Conservation (phyloP, 371 early-diverging fungal genomes). For the Cokeromyces recurvatus region DNA sequence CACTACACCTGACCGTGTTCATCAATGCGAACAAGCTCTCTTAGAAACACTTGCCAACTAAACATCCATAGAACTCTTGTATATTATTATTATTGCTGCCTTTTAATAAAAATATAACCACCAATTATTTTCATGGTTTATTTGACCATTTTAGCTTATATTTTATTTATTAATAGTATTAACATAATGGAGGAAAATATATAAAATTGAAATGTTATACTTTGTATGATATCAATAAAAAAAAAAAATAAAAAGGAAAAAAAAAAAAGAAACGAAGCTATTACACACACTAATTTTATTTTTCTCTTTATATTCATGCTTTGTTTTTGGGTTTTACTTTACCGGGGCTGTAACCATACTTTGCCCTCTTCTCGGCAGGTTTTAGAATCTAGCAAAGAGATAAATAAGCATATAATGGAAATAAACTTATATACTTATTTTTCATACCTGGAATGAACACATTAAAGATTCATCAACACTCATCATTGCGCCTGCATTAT, state of each 20-base stretch:
- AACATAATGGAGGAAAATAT: too few species aligned
- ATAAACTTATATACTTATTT: neutral
- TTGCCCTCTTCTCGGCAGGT: conserved; percentile 33
- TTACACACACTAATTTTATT: too few species aligned
- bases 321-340: conserved; percentile 8
- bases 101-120: too few species aligned
- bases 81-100: too few species aligned
- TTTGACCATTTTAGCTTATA: too few species aligned
- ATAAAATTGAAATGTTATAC: too few species aligned
- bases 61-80: too few species aligned
- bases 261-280: neutral
- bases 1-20: conserved; percentile 46
- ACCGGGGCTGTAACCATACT: conserved; percentile 17
- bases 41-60: conserved; percentile 32
- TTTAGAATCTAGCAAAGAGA: conserved; percentile 28
- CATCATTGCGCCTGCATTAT: conserved; percentile 96
- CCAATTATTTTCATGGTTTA: neutral
- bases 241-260: neutral
- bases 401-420: neutral
- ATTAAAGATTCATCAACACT: conserved; percentile 88
- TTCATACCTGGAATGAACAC: conserved; percentile 77
- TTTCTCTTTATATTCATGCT: too few species aligned
- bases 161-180: too few species aligned
- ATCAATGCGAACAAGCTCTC: conserved; percentile 49
- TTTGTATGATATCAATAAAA: neutral